phyloP scores from a whole-genome alignment of 345 rosid species.

The Durio zibethinus region DNA sequence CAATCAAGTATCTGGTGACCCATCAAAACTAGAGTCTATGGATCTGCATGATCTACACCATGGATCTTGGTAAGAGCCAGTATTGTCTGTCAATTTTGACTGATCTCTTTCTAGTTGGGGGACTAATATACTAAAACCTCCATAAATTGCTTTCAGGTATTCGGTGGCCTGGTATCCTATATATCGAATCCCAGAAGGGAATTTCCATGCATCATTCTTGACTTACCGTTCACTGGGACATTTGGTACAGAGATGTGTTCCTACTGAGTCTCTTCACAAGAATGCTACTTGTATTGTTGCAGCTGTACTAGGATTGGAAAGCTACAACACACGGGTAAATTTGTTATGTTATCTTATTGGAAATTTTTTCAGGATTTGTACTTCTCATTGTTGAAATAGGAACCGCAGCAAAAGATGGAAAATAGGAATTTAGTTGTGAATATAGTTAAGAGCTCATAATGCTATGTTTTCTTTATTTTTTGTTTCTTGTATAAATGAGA shows the following conservation, averaged over 20 bases:
- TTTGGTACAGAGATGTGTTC: background rate
- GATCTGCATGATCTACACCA: slow-evolving; percentile 30
- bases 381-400: background rate
- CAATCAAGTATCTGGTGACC: slow-evolving; percentile 25
- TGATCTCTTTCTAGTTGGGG: background rate
- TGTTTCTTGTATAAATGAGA: background rate
- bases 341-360: background rate
- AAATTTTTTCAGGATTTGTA: background rate
- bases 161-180: slow-evolving; percentile 39
- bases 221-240: slow-evolving; percentile 29
- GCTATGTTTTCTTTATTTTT: background rate
- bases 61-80: slow-evolving; percentile 25
- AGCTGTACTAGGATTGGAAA: slow-evolving; percentile 28
- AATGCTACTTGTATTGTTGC: slow-evolving; percentile 4
- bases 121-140: background rate
- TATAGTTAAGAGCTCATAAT: background rate
- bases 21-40: slow-evolving; percentile 21
- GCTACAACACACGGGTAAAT: slow-evolving; percentile 25
- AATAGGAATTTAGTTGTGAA: background rate
- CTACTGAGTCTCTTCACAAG: slow-evolving; percentile 11
- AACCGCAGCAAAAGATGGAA: background rate
- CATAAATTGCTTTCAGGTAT: slow-evolving; percentile 21
- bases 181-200: slow-evolving; percentile 27
- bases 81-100: background rate
- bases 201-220: slow-evolving; percentile 28